Conservation (phyloP, 129 eudicot species). For the Pulicaria dysenterica region DNA sequence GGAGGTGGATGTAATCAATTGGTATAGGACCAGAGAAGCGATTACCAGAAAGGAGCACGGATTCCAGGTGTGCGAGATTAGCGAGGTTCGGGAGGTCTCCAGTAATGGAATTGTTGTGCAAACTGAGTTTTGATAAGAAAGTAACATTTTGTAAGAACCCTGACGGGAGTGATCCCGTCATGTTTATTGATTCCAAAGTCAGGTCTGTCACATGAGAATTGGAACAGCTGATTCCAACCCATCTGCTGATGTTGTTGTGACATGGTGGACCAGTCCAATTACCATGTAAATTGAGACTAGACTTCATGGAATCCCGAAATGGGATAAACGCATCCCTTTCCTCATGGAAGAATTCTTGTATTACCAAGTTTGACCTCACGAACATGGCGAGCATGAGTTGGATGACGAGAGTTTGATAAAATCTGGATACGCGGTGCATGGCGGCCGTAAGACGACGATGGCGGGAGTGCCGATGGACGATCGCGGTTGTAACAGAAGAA, state of each 20-base stretch:
- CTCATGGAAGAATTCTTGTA: slow-evolving; percentile 37
- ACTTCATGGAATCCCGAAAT: slow-evolving; percentile 52
- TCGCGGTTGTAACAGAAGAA: slow-evolving; percentile 13
- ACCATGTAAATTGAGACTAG: slow-evolving; percentile 50
- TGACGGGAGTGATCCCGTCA: slow-evolving; percentile 54
- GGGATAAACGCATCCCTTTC: slow-evolving; percentile 59
- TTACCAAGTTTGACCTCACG: slow-evolving; percentile 1
- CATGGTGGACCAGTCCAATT: slow-evolving; percentile 87
- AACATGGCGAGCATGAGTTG: slow-evolving; percentile 8
- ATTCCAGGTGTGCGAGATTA: slow-evolving; percentile 40
- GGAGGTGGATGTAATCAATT: slow-evolving; percentile 40
- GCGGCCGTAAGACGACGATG: slow-evolving; percentile 11
- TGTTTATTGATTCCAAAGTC: slow-evolving; percentile 49
- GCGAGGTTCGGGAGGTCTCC: slow-evolving; percentile 63
- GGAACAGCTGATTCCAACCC: slow-evolving; percentile 58
- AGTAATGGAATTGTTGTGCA: slow-evolving; percentile 54
- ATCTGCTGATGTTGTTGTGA: slow-evolving; percentile 50
- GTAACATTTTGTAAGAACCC: slow-evolving; percentile 50
- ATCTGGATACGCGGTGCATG: neutral
- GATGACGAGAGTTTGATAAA: slow-evolving; percentile 12
- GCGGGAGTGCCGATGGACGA: neutral
- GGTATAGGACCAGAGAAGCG: slow-evolving; percentile 60
- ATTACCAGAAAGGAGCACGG: slow-evolving; percentile 49
- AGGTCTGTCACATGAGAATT: slow-evolving; percentile 59
- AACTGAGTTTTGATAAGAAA: slow-evolving; percentile 52